Percentiles rank a stretch among this genome's conserved stretches.
Conservation (phyloP, 257 asterid species). For the Apocynum venetum region DNA sequence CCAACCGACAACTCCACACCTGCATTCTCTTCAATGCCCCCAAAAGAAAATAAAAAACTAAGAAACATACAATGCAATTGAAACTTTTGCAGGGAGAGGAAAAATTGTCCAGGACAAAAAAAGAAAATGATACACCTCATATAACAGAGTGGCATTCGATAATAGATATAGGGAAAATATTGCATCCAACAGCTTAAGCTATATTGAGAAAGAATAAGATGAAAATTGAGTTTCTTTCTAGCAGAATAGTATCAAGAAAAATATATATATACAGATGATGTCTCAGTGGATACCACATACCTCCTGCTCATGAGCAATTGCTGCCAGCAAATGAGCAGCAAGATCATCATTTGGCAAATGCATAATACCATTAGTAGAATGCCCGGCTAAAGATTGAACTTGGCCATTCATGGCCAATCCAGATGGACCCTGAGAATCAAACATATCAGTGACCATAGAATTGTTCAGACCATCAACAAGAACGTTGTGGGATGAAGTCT, state of each 20-base stretch:
- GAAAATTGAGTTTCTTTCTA: not conserved
- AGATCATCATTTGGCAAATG: constrained; percentile 40
- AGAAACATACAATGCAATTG: not conserved
- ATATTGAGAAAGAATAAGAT: not conserved
- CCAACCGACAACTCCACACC: not conserved
- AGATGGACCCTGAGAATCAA: constrained; percentile 22
- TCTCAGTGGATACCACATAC: constrained; percentile 20
- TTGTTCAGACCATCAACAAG: constrained; percentile 2
- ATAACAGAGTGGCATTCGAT: not conserved
- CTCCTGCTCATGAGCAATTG: constrained; percentile 32
- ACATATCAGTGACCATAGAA: constrained; percentile 17
- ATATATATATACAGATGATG: not conserved
- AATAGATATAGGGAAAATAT: not conserved
- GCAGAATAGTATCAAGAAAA: constrained; percentile 3
- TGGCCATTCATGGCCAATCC: constrained; percentile 23
- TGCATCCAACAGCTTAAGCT: not conserved
- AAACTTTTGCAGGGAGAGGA: not conserved
- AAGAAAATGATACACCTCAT: not conserved
- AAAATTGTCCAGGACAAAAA: not conserved
- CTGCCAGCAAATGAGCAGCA: constrained; percentile 23
- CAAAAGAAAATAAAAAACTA: not conserved
- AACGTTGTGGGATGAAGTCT: not conserved
- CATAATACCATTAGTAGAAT: constrained; percentile 20
- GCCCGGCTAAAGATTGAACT: constrained; percentile 31
- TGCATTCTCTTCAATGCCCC: not conserved